Evolutionary conservation across 176 grass and related monocot genomes (phyloP), one percentile per base, ranked within the genome.

Genomic region (Oryza glaberrima): DNA sequence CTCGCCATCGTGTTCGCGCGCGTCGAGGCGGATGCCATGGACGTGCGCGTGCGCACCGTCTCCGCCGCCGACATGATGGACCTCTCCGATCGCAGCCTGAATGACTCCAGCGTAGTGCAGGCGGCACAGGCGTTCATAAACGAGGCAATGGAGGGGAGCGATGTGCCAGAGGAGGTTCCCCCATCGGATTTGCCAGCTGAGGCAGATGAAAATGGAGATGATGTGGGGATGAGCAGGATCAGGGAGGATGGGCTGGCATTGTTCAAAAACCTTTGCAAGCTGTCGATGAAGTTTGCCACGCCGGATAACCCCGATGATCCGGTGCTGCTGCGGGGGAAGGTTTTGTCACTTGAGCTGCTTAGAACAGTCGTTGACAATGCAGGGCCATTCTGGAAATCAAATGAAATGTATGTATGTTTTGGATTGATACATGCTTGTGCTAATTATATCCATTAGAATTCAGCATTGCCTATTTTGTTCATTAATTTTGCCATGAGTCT

Each of bases 11-110:
- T 96, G 17, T 96, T 84, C 43, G 86, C 88, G 60, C 90, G 93
- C 11, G 93, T 90, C 10, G 96, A 94, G 85, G 83, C 83, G 0
- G 85, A 90, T 71, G 48, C 82, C 70, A 86, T 92, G 85, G 85
- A 93, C 41, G 81, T 89, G 30, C 87, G 88, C 44, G 83, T 93
- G 72, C 91, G 90, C 66, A 94, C 89, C 0, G 86, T 95, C 47
- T 95, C 96, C 0, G 94, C 92, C 1, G 92, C 90, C 0, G 88
- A 98, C 83, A 98, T 98, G 96, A 90, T 98, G 93, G 96, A 95
- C 87, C 88, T 98, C 76, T 98, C 90, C 8, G 96, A 98, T 81
- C 92, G 88, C 66, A 98, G 92, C 90, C 83, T 98, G 71, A 98
- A 98, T 20, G 96, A 98, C 81, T 95, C 96, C 32, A 95, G 87